A percentile compares a stretch with the other conserved stretches of the same genome.
Evolutionary conservation across 768 basidiomycete species (phyloP).

Genomic region (Suillus fuscotomentosus): DNA sequence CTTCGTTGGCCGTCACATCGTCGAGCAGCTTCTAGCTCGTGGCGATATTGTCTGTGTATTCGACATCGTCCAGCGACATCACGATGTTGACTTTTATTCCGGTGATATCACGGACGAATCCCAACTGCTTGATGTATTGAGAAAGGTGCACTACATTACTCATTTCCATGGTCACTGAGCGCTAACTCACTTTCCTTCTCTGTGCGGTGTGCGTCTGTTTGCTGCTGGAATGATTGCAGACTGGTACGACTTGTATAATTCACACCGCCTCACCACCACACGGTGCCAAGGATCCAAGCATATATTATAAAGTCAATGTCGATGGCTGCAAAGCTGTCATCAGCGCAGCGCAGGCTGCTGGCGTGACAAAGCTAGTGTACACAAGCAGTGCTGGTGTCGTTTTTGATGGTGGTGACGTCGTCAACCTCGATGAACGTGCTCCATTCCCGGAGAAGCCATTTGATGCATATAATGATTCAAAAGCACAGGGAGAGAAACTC

Average conservation of each 20-base stretch:
- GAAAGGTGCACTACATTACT: slow-evolving; percentile 46
- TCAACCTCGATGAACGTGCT: slow-evolving; percentile 86
- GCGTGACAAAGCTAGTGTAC: slow-evolving; percentile 87
- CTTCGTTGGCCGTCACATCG: slow-evolving; percentile 89
- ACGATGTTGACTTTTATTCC: slow-evolving; percentile 84
- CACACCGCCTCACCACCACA: slow-evolving; percentile 90
- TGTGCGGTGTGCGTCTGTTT: neutral
- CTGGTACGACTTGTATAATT: slow-evolving; percentile 85
- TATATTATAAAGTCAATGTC: slow-evolving; percentile 94
- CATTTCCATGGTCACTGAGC: neutral
- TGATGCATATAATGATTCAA: slow-evolving; percentile 94
- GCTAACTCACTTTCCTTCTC: neutral
- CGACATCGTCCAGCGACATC: slow-evolving; percentile 89
- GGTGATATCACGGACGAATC: slow-evolving; percentile 84
- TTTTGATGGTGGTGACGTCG: slow-evolving; percentile 78
- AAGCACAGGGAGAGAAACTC: slow-evolving; percentile 82
- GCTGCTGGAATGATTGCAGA: slow-evolving; percentile 38
- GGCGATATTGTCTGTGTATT: slow-evolving; percentile 83
- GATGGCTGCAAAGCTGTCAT: slow-evolving; percentile 87
- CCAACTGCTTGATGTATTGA: slow-evolving; percentile 68
- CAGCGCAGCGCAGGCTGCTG: slow-evolving; percentile 68
- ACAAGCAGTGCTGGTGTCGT: slow-evolving; percentile 92
- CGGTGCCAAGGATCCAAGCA: slow-evolving; percentile 59
- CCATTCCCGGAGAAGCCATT: slow-evolving; percentile 69
- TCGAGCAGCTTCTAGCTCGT: slow-evolving; percentile 77